Base-by-base conservation (phyloP, 345 rosid species). In the Corymbia maculata region DNA sequence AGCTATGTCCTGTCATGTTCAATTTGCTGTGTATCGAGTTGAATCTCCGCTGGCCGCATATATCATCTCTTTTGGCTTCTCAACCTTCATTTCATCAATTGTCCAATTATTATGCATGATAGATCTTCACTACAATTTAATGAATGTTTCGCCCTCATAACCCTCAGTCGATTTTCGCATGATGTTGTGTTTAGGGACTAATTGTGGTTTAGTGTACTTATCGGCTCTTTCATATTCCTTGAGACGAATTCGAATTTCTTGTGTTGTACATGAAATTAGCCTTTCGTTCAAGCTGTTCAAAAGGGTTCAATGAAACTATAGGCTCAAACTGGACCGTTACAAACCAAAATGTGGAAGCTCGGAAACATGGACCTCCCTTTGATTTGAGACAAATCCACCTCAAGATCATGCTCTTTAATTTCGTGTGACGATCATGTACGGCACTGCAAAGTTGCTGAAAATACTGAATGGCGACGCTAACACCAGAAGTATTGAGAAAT, bases 251-350 rank as follows among this genome's bases (percentile, higher is more conserved):
- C 2, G 19, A 2, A 5, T 19, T 9, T 75, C 61, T 21, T 75
- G 10, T 1, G 49, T 19, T 10, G 42, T 3, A 12, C 0, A 26
- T 6, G 1, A 36, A 32, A 70, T 70, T 68, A 4, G 42, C 8
- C 3, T 36, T n/a, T 32, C 7, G 6, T 70, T 19, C 6, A 1
- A 70, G 13, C 10, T 17, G 79, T 32, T 68, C 4, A 12, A 70
- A 32, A 17, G 45, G 36, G 82, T 9, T 3, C 0, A 49, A 75
- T 42, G 49, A 75, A 75, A 42, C 26, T 19, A 16, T 21, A 0
- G 14, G 49, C 24, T 42, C 0, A 28, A 75, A 19, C 49, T 1
- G 26, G 19, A 75, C 49, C 5, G 32, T 8, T 32, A 22, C 6
- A 21, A 32, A 32, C 45, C 0, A 2, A 32, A 36, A 32, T 68